phyloP scores from a whole-genome alignment of 176 grass and related monocot species.

The Musa schizocarpa region DNA sequence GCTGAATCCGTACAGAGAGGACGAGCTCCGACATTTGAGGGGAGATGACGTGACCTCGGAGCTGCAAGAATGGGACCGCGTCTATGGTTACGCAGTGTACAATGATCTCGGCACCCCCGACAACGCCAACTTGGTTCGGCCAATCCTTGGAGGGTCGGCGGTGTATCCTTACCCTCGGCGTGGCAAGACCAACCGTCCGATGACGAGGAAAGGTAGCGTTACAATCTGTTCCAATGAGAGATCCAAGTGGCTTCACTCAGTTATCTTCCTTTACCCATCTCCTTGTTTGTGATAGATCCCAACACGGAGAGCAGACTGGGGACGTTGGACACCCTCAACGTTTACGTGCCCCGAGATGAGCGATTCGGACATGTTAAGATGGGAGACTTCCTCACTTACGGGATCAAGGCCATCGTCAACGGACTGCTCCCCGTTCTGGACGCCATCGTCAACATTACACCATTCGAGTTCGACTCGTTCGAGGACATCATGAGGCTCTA shows the following conservation, averaged over 20 bases:
- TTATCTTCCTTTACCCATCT: neutral
- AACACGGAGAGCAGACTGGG: slow-evolving; percentile 47
- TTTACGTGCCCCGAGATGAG: slow-evolving; percentile 63
- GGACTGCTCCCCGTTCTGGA: slow-evolving; percentile 34
- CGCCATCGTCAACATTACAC: slow-evolving; percentile 32
- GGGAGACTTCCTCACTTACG: slow-evolving; percentile 40
- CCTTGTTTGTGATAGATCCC: slow-evolving; percentile 26
- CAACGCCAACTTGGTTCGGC: slow-evolving; percentile 23
- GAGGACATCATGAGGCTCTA: slow-evolving; percentile 46
- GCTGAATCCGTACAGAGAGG: slow-evolving; percentile 50
- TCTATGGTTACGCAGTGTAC: slow-evolving; percentile 65
- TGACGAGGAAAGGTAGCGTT: slow-evolving; percentile 19
- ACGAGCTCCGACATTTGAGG: slow-evolving; percentile 48
- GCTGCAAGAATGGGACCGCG: slow-evolving; percentile 48
- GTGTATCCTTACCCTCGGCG: slow-evolving; percentile 48
- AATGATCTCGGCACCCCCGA: slow-evolving; percentile 68
- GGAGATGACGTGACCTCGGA: slow-evolving; percentile 34
- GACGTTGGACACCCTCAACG: slow-evolving; percentile 20
- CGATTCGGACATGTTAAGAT: slow-evolving; percentile 54
- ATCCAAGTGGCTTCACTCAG: neutral
- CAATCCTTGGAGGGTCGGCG: slow-evolving; percentile 40
- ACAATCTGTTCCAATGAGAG: neutral
- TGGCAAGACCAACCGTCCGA: slow-evolving; percentile 30
- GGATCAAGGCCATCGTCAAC: slow-evolving; percentile 40
- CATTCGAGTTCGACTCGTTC: slow-evolving; percentile 47